These are phyloP conservation scores for Acanthamoeba royreba DNA, from an alignment of 208 protist species.

Conservation along the genomic window DNA sequence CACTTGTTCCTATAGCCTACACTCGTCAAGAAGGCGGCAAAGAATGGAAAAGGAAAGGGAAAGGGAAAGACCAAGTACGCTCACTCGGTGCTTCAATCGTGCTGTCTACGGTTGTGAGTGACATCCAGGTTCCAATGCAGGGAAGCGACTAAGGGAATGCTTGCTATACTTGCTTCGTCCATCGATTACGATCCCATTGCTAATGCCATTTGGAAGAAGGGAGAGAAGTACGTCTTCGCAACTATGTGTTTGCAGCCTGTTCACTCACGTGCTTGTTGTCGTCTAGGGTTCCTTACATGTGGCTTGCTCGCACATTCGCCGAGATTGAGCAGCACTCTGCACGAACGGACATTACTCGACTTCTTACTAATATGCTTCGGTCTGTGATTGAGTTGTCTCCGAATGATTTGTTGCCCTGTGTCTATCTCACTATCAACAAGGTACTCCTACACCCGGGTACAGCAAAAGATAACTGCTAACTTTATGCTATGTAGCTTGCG, in stretches of 20 bases:
- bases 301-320: background rate
- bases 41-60: background rate
- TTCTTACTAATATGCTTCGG: background rate
- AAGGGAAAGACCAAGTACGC: background rate
- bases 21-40: background rate
- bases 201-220: background rate
- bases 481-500: constrained; percentile 77
- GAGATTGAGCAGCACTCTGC: background rate
- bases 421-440: background rate
- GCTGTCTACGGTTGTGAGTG: background rate
- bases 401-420: background rate
- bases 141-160: background rate
- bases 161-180: background rate
- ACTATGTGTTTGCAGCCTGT: background rate
- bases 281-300: background rate
- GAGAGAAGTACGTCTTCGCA: background rate
- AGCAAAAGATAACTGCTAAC: background rate
- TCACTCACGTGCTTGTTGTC: background rate
- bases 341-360: background rate
- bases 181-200: background rate
- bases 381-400: background rate
- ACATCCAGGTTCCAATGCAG: background rate
- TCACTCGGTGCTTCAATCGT: background rate
- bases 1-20: no score
- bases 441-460: background rate